Evolutionary conservation across 176 grass and related monocot genomes (phyloP).

Genomic region (Triticum timopheevii): DNA sequence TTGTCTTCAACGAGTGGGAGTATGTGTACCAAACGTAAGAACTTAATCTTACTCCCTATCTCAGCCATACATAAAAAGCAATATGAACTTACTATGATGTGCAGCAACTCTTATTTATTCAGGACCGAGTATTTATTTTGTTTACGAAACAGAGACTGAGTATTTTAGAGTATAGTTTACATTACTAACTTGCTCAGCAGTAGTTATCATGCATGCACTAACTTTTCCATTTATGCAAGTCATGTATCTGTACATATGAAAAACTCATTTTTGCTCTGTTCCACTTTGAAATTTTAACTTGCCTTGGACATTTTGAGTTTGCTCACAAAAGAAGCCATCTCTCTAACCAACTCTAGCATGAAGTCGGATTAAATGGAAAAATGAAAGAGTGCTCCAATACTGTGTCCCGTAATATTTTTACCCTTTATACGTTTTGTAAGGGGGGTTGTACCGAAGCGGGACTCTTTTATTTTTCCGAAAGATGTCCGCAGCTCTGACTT

Average conservation of each 20-base stretch:
- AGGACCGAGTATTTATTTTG: too few species aligned
- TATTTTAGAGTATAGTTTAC: neutral
- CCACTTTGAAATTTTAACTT: neutral
- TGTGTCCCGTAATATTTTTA: too few species aligned
- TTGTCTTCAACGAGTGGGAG: conserved; percentile 76
- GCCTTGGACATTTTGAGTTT: neutral
- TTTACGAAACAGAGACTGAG: too few species aligned
- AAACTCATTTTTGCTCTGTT: neutral
- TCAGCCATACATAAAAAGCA: neutral
- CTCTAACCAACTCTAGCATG: neutral
- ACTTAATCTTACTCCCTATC: neutral
- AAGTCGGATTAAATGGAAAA: neutral
- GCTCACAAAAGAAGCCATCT: neutral
- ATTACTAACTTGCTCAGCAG: neutral
- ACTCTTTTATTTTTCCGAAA: neutral
- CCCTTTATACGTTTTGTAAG: too few species aligned
- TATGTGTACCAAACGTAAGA: conserved; percentile 83
- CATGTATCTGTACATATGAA: neutral
- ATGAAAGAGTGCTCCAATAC: neutral
- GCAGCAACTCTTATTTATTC: neutral
- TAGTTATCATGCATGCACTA: neutral
- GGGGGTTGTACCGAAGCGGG: too few species aligned
- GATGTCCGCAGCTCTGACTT: too few species aligned
- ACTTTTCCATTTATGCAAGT: conserved; percentile 9
- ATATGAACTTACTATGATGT: neutral